Evolutionary conservation across 73 alveolate genomes (phyloP), one percentile per base, ranked within the genome.

Genomic region (Tetrahymena thermophila): DNA sequence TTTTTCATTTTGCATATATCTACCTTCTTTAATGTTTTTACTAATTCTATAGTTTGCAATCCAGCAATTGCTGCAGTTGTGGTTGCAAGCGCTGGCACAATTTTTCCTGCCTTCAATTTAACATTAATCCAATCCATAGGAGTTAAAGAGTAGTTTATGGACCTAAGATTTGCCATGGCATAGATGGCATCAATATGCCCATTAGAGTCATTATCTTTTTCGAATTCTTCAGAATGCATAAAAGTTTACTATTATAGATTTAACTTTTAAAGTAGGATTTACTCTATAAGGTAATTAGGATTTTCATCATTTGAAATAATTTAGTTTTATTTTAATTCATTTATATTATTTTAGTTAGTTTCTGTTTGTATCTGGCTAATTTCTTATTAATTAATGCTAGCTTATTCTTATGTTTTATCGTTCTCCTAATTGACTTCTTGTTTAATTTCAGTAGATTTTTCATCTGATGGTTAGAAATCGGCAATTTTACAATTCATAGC

Each of bases 61-160:
- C 99, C 99, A 23, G 99, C 99, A 34, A 99, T 97, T 7, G 99
- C 98, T 0, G 99, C 98, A 28, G 99, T 99, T 10, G 99, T 99
- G 0, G 99, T 99, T 37, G 99, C 99, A 35, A 99, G 95, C 0
- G 99, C 99, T 43, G 99, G 99, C 0, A 99, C 97, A 37, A 99
- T 99, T 95, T 99, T 95, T 37, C 99, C 99, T 6, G 99, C 99
- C 93, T 99, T 99, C 40, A 99, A 95, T 96, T 99, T 99, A 19
- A 98, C 99, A 19, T 98, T 98, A 44, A 99, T 96, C 99, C 99
- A 99, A 94, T 99, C 99, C 99, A 98, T 98, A 25, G 96, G 97
- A 38, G 98, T 99, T 71, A 99, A 96, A 42, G 94, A 94, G 95
- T 99, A 99, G 96, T 99, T 99, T 35, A 95, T 85, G 25, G 99